Evolutionary conservation across 805 yeast species (phyloP), one percentile per base, ranked within the genome.

Genomic region (Wickerhamiella galacta): DNA sequence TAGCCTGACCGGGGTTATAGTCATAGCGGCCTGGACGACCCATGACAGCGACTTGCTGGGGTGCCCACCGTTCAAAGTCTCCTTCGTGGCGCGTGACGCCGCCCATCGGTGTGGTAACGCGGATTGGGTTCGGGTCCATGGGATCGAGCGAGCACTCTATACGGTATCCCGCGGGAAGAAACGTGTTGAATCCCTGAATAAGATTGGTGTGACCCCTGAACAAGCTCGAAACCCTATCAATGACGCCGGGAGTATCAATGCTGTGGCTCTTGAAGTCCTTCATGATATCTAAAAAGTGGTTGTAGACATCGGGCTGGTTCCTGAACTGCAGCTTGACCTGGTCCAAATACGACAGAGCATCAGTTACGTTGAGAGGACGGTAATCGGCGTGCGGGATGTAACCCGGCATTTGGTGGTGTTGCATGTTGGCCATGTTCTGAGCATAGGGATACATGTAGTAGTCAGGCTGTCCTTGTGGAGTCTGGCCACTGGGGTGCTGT

Each of bases 171-270:
- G 93, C 94, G 1, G 99, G 99, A 44, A 90, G 64, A 52, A 90
- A 90, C 2, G 99, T 87, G 59, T 90, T 90, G 58, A 90, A 92
- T 0, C 99, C 98, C 57, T 90, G 96, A 41, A 90, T 87, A 48
- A 90, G 64, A 34, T 54, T 72, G 2, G 94, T 94, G 54, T 83
- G 94, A 10, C 95, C 96, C 41, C 85, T 70, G 54, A 90, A 90
- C 35, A 90, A 60, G 2, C 78, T 68, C 0, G 95, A 81, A 1
- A 90, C 98, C 37, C 98, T 66, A 53, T 87, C 95, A 51, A 90
- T 90, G 19, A 90, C 99, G 22, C 96, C 99, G 0, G 96, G 98
- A 0, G 99, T 90, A 54, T 90, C 96, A 47, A 90, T 85, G 39
- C 73, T 72, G 60, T 87, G 95, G 34, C 92, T 76, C 61, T 92